A percentile compares a stretch with the other conserved stretches of the same genome.
Conservation (phyloP, 2,329 filamentous ascomycete genomes). For the Stemphylium lycopersici region DNA sequence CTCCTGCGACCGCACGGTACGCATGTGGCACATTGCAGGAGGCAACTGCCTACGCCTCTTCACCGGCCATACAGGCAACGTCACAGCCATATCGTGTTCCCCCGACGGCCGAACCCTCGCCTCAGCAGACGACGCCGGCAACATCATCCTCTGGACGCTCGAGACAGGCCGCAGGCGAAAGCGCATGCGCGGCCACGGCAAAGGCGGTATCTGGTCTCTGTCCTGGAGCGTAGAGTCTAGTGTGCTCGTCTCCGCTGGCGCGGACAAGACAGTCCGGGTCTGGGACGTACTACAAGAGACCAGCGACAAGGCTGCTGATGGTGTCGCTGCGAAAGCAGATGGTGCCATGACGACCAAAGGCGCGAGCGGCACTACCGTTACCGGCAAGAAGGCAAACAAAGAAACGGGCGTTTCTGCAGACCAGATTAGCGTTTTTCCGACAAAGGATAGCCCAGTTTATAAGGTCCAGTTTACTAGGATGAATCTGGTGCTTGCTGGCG, state of each 20-base stretch:
- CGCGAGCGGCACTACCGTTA: slow-evolving; percentile 50
- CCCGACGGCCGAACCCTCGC: slow-evolving; percentile 91
- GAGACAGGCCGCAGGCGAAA: slow-evolving; percentile 86
- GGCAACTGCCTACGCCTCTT: slow-evolving; percentile 90
- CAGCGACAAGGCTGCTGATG: slow-evolving; percentile 61
- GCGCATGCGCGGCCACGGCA: slow-evolving; percentile 90
- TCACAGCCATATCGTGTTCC: slow-evolving; percentile 83
- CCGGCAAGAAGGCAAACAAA: slow-evolving; percentile 75
- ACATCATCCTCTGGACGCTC: slow-evolving; percentile 94
- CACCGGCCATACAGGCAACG: slow-evolving; percentile 85
- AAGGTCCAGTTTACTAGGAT: slow-evolving; percentile 93
- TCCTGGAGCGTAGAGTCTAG: slow-evolving; percentile 93
- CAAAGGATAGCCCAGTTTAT: slow-evolving; percentile 94
- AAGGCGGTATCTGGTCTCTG: slow-evolving; percentile 91
- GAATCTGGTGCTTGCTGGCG: slow-evolving; percentile 89
- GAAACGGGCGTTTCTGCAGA: slow-evolving; percentile 90
- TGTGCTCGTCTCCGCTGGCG: slow-evolving; percentile 86
- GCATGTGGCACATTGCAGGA: slow-evolving; percentile 95
- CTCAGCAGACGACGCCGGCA: slow-evolving; percentile 84
- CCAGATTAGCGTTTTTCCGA: slow-evolving; percentile 92
- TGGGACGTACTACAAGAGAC: slow-evolving; percentile 85
- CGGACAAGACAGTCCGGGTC: slow-evolving; percentile 89
- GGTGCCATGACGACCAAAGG: slow-evolving; percentile 59
- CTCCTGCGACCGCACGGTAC: slow-evolving; percentile 88
- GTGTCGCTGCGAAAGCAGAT: slow-evolving; percentile 57